Evolutionary conservation across 2,329 filamentous ascomycete genomes (phyloP).

Genomic region (Aspergillus ustus): DNA sequence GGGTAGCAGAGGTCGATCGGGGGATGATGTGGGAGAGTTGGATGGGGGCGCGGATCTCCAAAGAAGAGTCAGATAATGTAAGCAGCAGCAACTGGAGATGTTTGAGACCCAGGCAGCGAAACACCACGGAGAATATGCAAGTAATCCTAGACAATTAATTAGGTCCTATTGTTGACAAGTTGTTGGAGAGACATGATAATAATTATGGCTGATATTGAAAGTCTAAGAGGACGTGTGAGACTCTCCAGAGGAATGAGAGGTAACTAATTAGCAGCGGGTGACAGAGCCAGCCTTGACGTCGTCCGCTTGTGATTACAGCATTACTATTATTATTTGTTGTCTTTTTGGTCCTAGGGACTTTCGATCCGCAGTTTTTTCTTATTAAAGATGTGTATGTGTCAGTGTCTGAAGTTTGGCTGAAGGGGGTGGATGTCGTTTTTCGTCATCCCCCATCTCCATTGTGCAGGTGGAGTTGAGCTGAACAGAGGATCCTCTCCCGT

Average conservation of each 20-base stretch:
- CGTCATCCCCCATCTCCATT: conserved; percentile 33
- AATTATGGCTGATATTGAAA: not conserved
- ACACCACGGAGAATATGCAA: conserved; percentile 17
- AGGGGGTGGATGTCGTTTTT: conserved; percentile 24
- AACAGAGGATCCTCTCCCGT: conserved; percentile 8
- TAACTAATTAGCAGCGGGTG: conserved; percentile 6
- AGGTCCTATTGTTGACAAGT: conserved; percentile 11
- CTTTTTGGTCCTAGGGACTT: not conserved
- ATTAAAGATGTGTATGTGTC: not conserved
- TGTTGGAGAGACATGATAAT: conserved; percentile 4
- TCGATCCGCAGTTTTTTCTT: not conserved
- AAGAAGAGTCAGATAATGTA: conserved; percentile 29
- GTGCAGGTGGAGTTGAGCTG: conserved; percentile 34
- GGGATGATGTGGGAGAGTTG: conserved; percentile 31
- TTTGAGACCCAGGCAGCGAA: conserved; percentile 11
- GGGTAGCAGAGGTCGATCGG: conserved; percentile 31
- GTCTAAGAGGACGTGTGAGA: not conserved
- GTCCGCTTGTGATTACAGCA: conserved; percentile 8
- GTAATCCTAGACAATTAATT: conserved; percentile 17
- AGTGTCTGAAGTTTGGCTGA: not conserved
- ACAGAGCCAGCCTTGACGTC: conserved; percentile 12
- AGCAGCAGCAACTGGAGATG: conserved; percentile 14
- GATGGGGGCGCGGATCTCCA: conserved; percentile 28
- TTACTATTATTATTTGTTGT: conserved; percentile 14
- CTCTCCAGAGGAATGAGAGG: conserved; percentile 6